phyloP scores from a whole-genome alignment of 2,329 filamentous ascomycete genomes.

The Monilinia fructigena region DNA sequence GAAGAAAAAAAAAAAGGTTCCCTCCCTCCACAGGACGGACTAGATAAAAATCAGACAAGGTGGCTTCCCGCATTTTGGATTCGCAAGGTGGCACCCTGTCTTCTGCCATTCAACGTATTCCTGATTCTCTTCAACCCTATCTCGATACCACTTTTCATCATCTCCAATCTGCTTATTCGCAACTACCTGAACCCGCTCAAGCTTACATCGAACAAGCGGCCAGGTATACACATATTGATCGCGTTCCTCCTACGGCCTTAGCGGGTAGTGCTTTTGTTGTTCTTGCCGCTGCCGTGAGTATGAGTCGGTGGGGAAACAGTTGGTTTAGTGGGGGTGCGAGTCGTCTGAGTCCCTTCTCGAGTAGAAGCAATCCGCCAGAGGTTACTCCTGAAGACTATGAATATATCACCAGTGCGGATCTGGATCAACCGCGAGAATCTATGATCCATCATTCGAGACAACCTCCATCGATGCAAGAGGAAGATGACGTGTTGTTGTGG shows the following conservation, averaged over 20 bases:
- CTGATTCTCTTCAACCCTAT: constrained; percentile 51
- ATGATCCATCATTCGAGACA: constrained; percentile 46
- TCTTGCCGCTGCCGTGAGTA: constrained; percentile 36
- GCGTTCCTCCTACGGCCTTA: constrained; percentile 33
- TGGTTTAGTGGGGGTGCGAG: constrained; percentile 35
- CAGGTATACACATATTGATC: constrained; percentile 37
- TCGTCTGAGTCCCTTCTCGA: constrained; percentile 39
- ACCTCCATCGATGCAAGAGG: constrained; percentile 45
- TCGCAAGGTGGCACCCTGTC: constrained; percentile 57
- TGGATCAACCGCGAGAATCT: constrained; percentile 51
- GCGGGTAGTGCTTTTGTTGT: constrained; percentile 33
- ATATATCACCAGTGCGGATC: constrained; percentile 78
- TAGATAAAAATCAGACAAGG: constrained; percentile 36
- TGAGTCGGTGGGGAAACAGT: constrained; percentile 40
- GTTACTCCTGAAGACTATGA: constrained; percentile 76
- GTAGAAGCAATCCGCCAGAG: constrained; percentile 49
- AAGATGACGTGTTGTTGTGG: constrained; percentile 69
- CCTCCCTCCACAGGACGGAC: constrained; percentile 15
- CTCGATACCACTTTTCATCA: constrained; percentile 53
- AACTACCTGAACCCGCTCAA: constrained; percentile 35
- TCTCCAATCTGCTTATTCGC: constrained; percentile 47
- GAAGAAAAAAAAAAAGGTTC: background rate
- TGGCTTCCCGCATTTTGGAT: constrained; percentile 49
- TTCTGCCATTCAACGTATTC: constrained; percentile 56
- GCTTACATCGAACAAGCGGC: constrained; percentile 34